Evolutionary conservation across 371 early-diverging fungal genomes (phyloP), one percentile per base, ranked within the genome.

Genomic region (Gilbertella persicaria): DNA sequence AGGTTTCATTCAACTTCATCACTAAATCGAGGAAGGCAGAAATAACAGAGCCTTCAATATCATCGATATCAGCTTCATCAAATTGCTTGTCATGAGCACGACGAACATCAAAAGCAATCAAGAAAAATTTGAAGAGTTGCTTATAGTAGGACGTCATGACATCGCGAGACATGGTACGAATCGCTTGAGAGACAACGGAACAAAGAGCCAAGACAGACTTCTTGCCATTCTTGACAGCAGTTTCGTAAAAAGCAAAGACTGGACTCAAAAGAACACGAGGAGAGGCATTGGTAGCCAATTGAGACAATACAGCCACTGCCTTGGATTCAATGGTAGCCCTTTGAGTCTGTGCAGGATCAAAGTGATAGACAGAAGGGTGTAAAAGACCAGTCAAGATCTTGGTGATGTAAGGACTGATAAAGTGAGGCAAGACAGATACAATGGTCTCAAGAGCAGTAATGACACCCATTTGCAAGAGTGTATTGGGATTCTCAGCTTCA

Each of bases 1-100:
- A 69, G 3, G 86, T 87, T 66, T 97, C 98, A 72, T 94, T 96
- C 61, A 96, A 72, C 77, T 91, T 92, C 83, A 95, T 82, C 7
- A 93, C 89, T 47, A 94, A 58, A 45, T 85, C 80, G 69, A 92
- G 65, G 62, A 96, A 92, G 8, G 92, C 82, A 9, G 74, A 64
- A 26, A 95, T 80, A 26, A 88, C 71, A 1, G 83, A 57, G 19
- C 73, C 67, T 69, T 96, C 96, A 13, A 92, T 70, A 5, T 60
- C 71, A 29, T 77, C 79, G 13, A 89, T 59, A 7, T 76, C 66
- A 8, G 33, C 44, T 5, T 55, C 67, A 12, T 62, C 58, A 37
- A 73, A 71, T 9, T 45, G 40, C 4, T 33, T 19, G n/a, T n/a
- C 57, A 48, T 71, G 67, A 20, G 64, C 50, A 51, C 79, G 83